Evolutionary conservation across 2,329 filamentous ascomycete genomes (phyloP).

Genomic region (Scorias spongiosa): DNA sequence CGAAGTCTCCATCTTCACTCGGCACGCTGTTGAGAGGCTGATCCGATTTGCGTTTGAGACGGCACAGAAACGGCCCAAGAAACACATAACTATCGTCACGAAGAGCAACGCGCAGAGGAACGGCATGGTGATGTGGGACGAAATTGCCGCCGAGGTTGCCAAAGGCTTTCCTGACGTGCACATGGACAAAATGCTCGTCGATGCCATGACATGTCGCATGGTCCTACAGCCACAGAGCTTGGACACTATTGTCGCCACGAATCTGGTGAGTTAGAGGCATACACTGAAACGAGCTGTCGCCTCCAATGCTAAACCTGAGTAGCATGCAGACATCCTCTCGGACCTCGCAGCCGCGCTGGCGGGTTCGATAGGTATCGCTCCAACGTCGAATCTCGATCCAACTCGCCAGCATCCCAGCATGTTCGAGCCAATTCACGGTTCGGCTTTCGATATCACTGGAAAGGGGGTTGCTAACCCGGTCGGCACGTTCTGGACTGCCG

Average conservation of each 20-base stretch:
- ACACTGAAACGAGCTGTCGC: not conserved
- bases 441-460: slow-evolving; percentile 49
- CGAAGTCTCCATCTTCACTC: slow-evolving; percentile 49
- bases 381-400: slow-evolving; percentile 54
- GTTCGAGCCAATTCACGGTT: slow-evolving; percentile 50
- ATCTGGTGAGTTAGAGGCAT: slow-evolving; percentile 32
- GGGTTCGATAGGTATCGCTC: slow-evolving; percentile 57
- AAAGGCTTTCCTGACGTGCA: slow-evolving; percentile 45
- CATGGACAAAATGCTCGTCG: slow-evolving; percentile 51
- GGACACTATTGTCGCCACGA: slow-evolving; percentile 50
- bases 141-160: slow-evolving; percentile 40
- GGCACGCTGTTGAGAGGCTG: slow-evolving; percentile 42
- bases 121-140: slow-evolving; percentile 55
- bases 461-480: slow-evolving; percentile 49
- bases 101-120: slow-evolving; percentile 53
- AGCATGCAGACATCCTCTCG: slow-evolving; percentile 35
- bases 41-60: slow-evolving; percentile 50
- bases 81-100: slow-evolving; percentile 46
- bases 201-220: slow-evolving; percentile 52
- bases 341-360: slow-evolving; percentile 56
- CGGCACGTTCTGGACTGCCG: slow-evolving; percentile 53
- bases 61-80: slow-evolving; percentile 40
- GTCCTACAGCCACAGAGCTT: slow-evolving; percentile 43
- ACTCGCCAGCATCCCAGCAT: slow-evolving; percentile 43
- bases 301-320: not conserved